These are phyloP conservation scores for Trichomonas tenax DNA, from an alignment of 208 protist species.

Conservation along the genomic window DNA sequence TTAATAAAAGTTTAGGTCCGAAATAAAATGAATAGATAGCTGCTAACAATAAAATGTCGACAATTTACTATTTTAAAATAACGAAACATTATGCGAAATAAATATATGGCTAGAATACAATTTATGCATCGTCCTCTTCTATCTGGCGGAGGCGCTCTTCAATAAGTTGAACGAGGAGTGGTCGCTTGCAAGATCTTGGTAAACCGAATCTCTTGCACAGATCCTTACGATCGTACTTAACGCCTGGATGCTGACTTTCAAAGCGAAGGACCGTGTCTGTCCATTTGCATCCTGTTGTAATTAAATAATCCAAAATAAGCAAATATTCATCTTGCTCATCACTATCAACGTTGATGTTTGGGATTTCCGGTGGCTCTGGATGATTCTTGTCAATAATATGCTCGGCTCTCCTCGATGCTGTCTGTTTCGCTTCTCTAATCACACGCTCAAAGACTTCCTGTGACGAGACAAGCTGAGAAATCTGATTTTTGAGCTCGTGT, in stretches of 20 bases:
- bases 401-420: background rate
- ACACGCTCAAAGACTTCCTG: background rate
- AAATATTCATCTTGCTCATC: conserved; percentile 16
- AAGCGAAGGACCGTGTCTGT: background rate
- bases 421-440: background rate
- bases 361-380: background rate
- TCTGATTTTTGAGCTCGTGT: background rate
- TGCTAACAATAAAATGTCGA: too few relatives aligned
- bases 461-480: background rate
- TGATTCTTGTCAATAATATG: background rate
- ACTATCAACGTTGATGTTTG: background rate
- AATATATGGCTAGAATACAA: background rate
- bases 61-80: too few relatives aligned
- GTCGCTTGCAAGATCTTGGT: background rate
- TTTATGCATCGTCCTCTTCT: background rate
- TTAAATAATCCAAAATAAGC: background rate
- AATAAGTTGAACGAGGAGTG: background rate
- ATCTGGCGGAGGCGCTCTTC: background rate
- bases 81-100: too few relatives aligned
- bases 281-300: background rate
- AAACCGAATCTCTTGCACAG: background rate
- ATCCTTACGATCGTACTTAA: background rate
- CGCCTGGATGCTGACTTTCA: conserved; percentile 8
- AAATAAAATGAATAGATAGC: too few relatives aligned
- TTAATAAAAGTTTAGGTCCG: too few relatives aligned